Evolutionary conservation across 2,329 filamentous ascomycete species (phyloP), one percentile per base, ranked within the genome.

Genomic region (Diaporthe capsici): DNA sequence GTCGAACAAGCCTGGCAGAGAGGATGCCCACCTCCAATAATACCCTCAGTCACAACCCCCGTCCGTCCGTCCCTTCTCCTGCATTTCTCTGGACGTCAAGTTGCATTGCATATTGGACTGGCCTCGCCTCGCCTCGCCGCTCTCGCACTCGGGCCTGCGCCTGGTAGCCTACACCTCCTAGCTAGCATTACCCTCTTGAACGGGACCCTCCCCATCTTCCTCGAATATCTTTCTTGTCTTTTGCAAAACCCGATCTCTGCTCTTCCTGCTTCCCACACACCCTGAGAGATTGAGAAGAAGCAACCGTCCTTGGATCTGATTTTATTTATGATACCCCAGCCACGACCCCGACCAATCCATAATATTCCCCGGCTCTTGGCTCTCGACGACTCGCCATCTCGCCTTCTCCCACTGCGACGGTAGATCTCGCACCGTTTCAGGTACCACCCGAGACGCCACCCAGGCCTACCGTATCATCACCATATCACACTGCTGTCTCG

Each of bases 41-140:
- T 68, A 68, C 65, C 65, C n/a, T 53, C 65, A 68, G 65, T 68
- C 47, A 10, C 31, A 39, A 68, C 13, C 63, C 63, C 65, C 13
- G 34, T 53, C 65, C 9, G 47, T 47, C 65, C 34, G n/a, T 70
- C 65, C 65, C 65, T 70, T 55, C 65, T 70, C 65, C 49, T 70
- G 65, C 65, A 42, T 70, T 55, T 49, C 42, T 70, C 49, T 70
- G 65, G 49, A 70, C 42, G 65, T 70, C 65, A 42, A 70, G 65
- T 70, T 70, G 65, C 65, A 70, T 70, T 70, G 65, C 65, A 70
- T 70, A 42, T 70, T 70, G 65, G 65, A 55, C n/a, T 70, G 31
- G 65, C 49, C 49, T 70, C 47, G 65, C 49, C 65, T 70, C 65
- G 65, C 65, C 65, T 55, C 65, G 65, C 65, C 65, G 65, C 37